Evolutionary conservation across 768 basidiomycete species (phyloP).

Genomic region (Tylopilus rubrobrunneus): DNA sequence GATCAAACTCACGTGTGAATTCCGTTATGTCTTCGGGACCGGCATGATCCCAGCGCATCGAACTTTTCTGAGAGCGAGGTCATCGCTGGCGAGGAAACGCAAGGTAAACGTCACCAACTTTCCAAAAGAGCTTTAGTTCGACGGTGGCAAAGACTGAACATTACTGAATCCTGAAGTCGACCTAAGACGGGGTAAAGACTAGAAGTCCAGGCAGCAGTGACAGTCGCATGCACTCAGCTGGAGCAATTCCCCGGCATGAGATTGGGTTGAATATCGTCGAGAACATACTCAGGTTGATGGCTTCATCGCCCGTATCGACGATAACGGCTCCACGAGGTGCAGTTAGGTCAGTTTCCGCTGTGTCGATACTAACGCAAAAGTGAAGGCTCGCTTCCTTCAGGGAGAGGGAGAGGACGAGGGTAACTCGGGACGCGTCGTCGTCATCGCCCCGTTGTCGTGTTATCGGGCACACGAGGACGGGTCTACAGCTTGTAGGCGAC

Average conservation of each 20-base stretch:
- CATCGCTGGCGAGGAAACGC: not conserved
- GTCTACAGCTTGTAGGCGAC: no score
- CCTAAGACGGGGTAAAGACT: not conserved
- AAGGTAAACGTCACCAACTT: not conserved
- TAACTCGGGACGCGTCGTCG: no score
- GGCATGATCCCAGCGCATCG: not conserved
- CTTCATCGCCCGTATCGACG: not conserved
- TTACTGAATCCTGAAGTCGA: not conserved
- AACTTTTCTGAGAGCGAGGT: not conserved
- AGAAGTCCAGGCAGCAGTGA: not conserved
- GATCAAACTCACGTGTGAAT: constrained; percentile 3
- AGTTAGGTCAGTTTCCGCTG: no score
- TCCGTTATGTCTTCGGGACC: not conserved
- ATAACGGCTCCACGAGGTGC: not conserved
- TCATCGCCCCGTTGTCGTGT: no score
- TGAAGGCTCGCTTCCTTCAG: not conserved
- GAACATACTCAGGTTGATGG: not conserved
- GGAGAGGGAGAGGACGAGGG: no score
- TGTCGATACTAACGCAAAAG: not conserved
- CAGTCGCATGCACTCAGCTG: not conserved
- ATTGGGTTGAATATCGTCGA: not conserved
- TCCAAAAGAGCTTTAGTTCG: not conserved
- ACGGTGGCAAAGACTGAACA: not conserved
- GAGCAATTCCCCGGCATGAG: not conserved
- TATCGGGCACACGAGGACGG: no score